These are phyloP conservation scores for Podila epicladia DNA, from an alignment of 192 early-diverging fungal species.

Conservation along the genomic window DNA sequence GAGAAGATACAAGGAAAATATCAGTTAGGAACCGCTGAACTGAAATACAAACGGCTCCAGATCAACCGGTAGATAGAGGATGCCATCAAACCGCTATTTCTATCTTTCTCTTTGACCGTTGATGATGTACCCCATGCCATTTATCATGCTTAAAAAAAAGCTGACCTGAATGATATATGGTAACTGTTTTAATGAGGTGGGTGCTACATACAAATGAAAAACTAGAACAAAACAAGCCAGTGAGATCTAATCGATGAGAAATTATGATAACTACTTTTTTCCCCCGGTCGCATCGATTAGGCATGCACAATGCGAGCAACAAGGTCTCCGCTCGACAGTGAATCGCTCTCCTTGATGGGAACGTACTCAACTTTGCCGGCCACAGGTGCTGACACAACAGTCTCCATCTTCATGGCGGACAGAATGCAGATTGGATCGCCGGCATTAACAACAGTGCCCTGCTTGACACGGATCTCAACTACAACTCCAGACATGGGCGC, in stretches of 20 bases:
- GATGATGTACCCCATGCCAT: no score
- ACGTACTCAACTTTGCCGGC: slow-evolving; percentile 81
- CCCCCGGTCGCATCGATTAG: not conserved
- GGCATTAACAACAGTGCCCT: slow-evolving; percentile 83
- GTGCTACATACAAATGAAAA: not conserved
- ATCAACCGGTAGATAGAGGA: no score
- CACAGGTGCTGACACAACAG: slow-evolving; percentile 84
- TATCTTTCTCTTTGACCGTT: no score
- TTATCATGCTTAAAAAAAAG: no score
- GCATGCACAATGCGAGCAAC: slow-evolving; percentile 74
- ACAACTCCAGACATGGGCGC: slow-evolving; percentile 98
- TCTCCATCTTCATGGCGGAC: slow-evolving; percentile 99
- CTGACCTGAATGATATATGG: no score
- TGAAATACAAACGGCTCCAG: no score
- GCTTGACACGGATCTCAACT: slow-evolving; percentile 88
- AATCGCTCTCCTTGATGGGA: slow-evolving; percentile 78
- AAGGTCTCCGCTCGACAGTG: slow-evolving; percentile 84
- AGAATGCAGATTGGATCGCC: slow-evolving; percentile 93
- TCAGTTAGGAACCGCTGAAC: no score
- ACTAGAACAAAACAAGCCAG: not conserved
- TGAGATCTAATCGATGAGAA: not conserved
- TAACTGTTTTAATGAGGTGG: no score
- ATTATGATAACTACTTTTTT: not conserved
- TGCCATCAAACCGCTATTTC: no score
- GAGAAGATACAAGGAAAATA: not conserved